phyloP scores from a whole-genome alignment of 495 filamentous ascomycete species.

The Clavariopsis aquatica region DNA sequence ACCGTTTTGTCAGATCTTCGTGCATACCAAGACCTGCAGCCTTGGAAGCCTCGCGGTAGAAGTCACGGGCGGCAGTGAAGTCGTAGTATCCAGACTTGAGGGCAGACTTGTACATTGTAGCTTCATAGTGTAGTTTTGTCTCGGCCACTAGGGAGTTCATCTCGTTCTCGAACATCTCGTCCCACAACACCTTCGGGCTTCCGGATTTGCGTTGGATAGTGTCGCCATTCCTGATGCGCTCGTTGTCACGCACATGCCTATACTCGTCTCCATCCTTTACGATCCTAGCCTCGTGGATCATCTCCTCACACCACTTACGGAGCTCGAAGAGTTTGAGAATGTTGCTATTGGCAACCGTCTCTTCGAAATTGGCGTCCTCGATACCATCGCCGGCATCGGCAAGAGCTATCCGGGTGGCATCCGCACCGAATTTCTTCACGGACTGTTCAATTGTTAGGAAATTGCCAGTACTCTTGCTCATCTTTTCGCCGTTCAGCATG shows the following conservation, averaged over 20 bases:
- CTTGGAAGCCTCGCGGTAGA: slow-evolving; percentile 78
- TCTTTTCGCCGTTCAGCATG: slow-evolving; percentile 93
- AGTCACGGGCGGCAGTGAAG: slow-evolving; percentile 80
- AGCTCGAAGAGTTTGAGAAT: slow-evolving; percentile 84
- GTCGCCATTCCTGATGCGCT: slow-evolving; percentile 55
- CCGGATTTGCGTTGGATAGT: slow-evolving; percentile 60
- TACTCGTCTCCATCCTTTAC: slow-evolving; percentile 41
- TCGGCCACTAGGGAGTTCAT: slow-evolving; percentile 80
- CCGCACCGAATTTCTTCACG: slow-evolving; percentile 89
- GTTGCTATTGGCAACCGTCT: slow-evolving; percentile 86
- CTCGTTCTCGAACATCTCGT: slow-evolving; percentile 90
- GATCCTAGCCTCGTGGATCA: slow-evolving; percentile 52
- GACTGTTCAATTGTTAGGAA: slow-evolving; percentile 90
- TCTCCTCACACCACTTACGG: slow-evolving; percentile 90
- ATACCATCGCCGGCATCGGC: slow-evolving; percentile 95
- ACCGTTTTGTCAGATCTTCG: slow-evolving; percentile 69
- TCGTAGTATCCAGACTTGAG: slow-evolving; percentile 82
- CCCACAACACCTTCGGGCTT: slow-evolving; percentile 69
- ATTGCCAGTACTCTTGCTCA: slow-evolving; percentile 94
- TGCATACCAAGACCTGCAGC: slow-evolving; percentile 81
- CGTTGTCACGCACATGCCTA: slow-evolving; percentile 51
- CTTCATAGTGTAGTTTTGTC: slow-evolving; percentile 72
- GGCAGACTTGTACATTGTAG: slow-evolving; percentile 84
- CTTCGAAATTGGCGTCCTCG: slow-evolving; percentile 96
- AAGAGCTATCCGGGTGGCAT: slow-evolving; percentile 87